phyloP scores from a whole-genome alignment of 352 stramenopile species.

The Globisporangium yorkense region DNA sequence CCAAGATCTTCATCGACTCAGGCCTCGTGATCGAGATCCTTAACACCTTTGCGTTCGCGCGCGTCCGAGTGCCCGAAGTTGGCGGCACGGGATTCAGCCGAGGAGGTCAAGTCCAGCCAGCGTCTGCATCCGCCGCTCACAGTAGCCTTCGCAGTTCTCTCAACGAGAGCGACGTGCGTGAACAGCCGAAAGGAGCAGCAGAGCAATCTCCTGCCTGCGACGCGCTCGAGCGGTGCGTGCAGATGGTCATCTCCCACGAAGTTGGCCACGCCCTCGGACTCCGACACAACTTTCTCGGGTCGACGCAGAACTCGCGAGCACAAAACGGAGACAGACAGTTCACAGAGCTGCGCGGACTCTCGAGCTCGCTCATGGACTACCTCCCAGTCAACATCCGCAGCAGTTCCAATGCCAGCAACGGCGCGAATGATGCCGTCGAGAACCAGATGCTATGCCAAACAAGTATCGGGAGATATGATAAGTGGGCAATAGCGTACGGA shows the following conservation, averaged over 20 bases:
- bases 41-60: background rate
- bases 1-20: background rate
- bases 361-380: constrained; percentile 2
- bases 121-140: too few relatives aligned
- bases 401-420: background rate
- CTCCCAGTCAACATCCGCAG: background rate
- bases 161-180: too few relatives aligned
- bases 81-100: too few relatives aligned
- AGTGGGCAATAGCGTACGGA: background rate
- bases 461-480: background rate
- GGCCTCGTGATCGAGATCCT: background rate
- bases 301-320: background rate
- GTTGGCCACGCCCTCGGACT: background rate
- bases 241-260: background rate
- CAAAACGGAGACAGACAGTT: background rate
- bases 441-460: background rate
- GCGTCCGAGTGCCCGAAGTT: background rate
- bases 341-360: background rate
- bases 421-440: background rate
- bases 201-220: background rate
- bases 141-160: too few relatives aligned
- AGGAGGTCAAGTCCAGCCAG: too few relatives aligned
- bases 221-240: background rate
- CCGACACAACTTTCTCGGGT: background rate
- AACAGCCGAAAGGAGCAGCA: too few relatives aligned